Conservation (phyloP, 305 asterid species). For the Euphrasia arctica region DNA sequence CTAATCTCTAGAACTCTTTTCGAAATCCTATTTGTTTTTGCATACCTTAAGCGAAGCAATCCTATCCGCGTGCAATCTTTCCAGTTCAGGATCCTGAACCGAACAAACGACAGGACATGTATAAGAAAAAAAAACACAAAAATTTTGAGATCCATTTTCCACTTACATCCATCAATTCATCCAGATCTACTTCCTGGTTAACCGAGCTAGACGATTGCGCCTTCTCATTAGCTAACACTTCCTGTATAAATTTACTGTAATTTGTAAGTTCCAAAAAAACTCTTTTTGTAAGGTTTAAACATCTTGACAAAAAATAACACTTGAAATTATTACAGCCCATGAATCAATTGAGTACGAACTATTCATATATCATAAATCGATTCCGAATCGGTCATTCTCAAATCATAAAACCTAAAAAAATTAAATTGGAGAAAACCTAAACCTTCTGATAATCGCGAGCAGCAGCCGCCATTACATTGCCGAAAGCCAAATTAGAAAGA, state of each 20-base stretch:
- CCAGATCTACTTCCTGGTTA: slow-evolving; percentile 78
- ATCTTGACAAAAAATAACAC: background rate
- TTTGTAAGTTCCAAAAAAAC: too few species aligned
- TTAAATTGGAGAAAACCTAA: background rate
- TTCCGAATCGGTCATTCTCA: background rate
- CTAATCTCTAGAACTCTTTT: too few species aligned
- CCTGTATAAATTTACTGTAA: slow-evolving; percentile 42
- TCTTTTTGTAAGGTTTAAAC: too few species aligned
- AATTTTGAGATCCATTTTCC: slow-evolving; percentile 15
- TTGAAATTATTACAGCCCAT: background rate
- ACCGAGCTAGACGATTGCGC: slow-evolving; percentile 50
- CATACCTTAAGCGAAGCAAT: slow-evolving; percentile 88
- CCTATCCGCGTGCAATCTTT: slow-evolving; percentile 95
- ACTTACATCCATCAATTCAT: slow-evolving; percentile 95
- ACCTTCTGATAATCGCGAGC: slow-evolving; percentile 97
- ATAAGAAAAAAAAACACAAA: background rate
- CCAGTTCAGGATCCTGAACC: slow-evolving; percentile 93
- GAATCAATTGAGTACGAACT: background rate
- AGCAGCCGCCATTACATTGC: slow-evolving; percentile 97
- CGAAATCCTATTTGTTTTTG: slow-evolving; percentile 19
- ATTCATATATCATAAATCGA: background rate
- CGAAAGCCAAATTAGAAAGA: slow-evolving; percentile 58
- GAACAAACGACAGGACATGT: slow-evolving; percentile 18
- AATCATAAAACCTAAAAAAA: slow-evolving; percentile 1
- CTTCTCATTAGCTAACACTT: slow-evolving; percentile 63